Percentiles rank a stretch among this genome's conserved stretches.
Conservation (phyloP, 2,329 filamentous ascomycete species). For the Parafenestella ontariensis region DNA sequence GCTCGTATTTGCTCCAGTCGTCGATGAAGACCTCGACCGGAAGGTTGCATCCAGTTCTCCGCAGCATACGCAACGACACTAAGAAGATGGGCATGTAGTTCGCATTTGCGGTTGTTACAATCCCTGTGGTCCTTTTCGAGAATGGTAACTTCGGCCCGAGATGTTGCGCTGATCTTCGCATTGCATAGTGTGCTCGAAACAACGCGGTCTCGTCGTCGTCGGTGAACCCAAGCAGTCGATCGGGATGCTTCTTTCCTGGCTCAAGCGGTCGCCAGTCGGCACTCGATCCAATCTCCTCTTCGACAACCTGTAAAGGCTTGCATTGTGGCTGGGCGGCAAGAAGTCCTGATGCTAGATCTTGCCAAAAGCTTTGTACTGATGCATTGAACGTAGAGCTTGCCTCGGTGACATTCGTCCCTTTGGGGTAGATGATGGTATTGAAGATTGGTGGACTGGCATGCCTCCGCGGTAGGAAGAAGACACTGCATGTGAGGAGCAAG, state of each 20-base stretch:
- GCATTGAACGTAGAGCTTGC: conserved; percentile 18
- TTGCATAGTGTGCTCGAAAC: conserved; percentile 26
- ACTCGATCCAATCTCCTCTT: conserved; percentile 8
- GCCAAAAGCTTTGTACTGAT: conserved; percentile 21
- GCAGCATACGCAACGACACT: conserved; percentile 60
- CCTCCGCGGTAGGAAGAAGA: conserved; percentile 16
- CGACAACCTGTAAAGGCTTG: conserved; percentile 15
- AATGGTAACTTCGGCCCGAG: conserved; percentile 45
- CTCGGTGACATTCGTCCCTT: conserved; percentile 18
- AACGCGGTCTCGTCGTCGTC: conserved; percentile 25
- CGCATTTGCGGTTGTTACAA: conserved; percentile 60
- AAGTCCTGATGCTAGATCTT: conserved; percentile 19
- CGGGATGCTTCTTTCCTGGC: conserved; percentile 11
- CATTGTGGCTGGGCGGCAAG: conserved; percentile 22
- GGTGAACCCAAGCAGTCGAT: conserved; percentile 23
- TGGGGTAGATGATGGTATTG: background rate
- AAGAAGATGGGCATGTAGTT: conserved; percentile 59
- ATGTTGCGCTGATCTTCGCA: conserved; percentile 23
- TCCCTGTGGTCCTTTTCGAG: conserved; percentile 53
- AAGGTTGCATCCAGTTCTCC: conserved; percentile 58
- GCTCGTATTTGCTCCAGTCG: conserved; percentile 46
- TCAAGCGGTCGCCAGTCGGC: conserved; percentile 19
- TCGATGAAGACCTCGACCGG: conserved; percentile 57
- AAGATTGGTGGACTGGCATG: conserved; percentile 6
- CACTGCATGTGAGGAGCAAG: conserved; percentile 15